Evolutionary conservation across 192 early-diverging fungal genomes (phyloP), one percentile per base, ranked within the genome.

Genomic region (Funneliformis geosporum): DNA sequence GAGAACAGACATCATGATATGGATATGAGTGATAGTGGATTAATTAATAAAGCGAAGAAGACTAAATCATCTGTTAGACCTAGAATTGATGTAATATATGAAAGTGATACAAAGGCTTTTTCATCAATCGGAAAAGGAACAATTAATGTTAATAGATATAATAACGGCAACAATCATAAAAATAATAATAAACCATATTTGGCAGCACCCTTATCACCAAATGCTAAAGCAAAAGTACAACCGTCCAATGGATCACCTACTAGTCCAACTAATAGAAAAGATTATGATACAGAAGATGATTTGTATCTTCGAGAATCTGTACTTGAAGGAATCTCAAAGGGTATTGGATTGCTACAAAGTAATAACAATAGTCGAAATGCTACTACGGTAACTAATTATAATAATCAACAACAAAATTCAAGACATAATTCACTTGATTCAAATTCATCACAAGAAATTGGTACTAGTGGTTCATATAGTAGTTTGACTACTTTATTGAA

Each of bases 251-350:
- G 83, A 76, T 83, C 80, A 73, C 78, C 78, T 42, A 73, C 82
- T 1, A 55, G 68, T 76, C 78, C 78, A 47, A 73, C 82, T 1
- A 55, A 69, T 71, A 23, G 79, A 18, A 79, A 76, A 23, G 90
- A 91, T 64, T 84, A 85, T 55, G 84, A 78, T 71, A 81, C 86
- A 21, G 88, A 90, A 28, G 88, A 91, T 75, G 87, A 93, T 74
- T 80, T 69, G 40, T 82, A 90, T 69, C 71, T 94, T 23, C 83
- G 87, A 44, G 89, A 90, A 33, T 83, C 89, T 9, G 87, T 94
- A 14, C 88, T 91, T 80, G 86, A 83, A 25, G 90, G 90, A 78
- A 86, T 94, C 6, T 84, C 90, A 11, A 78, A 89, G 23, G 83
- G 89, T 4, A 87, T 94, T 65, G 93, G 91, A 16, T 79, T 90